Evolutionary conservation across 129 eudicot genomes (phyloP).

Genomic region (Dittrichia graveolens): DNA sequence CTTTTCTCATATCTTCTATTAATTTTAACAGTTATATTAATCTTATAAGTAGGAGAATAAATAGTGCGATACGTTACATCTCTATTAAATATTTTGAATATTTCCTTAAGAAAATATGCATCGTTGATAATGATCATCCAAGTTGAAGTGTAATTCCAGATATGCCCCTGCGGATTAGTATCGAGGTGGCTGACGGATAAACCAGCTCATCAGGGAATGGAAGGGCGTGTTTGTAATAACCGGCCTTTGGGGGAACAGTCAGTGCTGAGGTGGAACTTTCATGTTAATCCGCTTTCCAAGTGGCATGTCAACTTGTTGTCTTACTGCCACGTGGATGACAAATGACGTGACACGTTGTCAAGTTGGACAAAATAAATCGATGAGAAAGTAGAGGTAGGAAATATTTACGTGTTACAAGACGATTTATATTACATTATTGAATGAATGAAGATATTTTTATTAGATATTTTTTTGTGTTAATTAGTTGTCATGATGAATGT

Average conservation of each 20-base stretch:
- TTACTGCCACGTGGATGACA: background rate
- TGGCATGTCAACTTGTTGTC: background rate
- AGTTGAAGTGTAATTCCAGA: background rate
- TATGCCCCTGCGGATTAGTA: background rate
- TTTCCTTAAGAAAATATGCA: too few species aligned
- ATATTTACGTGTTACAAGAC: background rate
- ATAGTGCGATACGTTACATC: too few species aligned
- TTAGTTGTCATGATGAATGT: background rate
- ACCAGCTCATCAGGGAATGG: slow-evolving; percentile 9
- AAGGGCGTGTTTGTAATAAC: background rate
- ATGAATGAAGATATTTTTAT: background rate
- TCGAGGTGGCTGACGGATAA: slow-evolving; percentile 10
- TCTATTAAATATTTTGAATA: too few species aligned
- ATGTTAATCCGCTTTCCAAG: background rate
- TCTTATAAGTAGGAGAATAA: too few species aligned
- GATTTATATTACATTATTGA: background rate
- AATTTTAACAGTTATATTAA: too few species aligned
- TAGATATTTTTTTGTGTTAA: background rate
- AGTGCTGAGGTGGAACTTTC: slow-evolving; percentile 1
- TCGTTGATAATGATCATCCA: too few species aligned
- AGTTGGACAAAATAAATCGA: background rate
- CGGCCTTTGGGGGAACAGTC: background rate
- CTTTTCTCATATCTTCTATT: too few species aligned
- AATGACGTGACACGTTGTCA: slow-evolving; percentile 10
- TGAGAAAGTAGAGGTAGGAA: background rate